Conservation (phyloP, 495 filamentous ascomycete species). For the Aspergillus indologenus region DNA sequence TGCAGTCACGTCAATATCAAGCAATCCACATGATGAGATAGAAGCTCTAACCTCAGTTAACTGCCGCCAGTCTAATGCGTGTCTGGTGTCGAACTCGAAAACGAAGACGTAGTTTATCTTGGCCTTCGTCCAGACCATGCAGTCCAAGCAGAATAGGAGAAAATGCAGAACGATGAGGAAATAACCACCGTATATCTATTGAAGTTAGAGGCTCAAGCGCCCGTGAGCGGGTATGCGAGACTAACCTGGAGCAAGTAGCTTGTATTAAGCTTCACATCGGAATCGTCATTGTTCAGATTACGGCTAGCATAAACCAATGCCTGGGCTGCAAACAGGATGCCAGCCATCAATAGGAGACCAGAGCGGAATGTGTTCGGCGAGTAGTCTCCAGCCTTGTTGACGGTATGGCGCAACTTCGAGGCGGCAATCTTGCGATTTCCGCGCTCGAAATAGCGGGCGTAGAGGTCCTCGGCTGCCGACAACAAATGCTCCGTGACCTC, state of each 20-base stretch:
- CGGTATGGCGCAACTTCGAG: constrained; percentile 73
- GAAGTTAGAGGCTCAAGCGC: constrained; percentile 22
- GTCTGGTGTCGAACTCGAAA: constrained; percentile 88
- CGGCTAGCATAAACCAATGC: constrained; percentile 65
- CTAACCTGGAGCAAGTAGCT: constrained; percentile 72
- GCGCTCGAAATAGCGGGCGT: constrained; percentile 86
- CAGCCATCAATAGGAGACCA: constrained; percentile 74
- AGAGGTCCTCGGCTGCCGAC: constrained; percentile 78
- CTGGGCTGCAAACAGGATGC: constrained; percentile 69
- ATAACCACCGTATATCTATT: constrained; percentile 80
- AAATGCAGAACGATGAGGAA: constrained; percentile 74
- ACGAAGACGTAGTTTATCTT: constrained; percentile 96
- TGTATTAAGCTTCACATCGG: constrained; percentile 48
- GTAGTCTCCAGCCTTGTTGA: constrained; percentile 62
- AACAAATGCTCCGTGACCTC: constrained; percentile 76
- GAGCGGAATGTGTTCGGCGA: constrained; percentile 72
- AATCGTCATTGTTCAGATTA: constrained; percentile 49
- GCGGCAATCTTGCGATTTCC: constrained; percentile 88
- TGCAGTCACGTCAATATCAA: constrained; percentile 25
- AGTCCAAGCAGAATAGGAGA: constrained; percentile 72
- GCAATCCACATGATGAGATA: not conserved
- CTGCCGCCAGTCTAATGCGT: constrained; percentile 85
- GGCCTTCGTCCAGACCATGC: constrained; percentile 71
- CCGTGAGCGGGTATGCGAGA: not conserved
- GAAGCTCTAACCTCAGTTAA: constrained; percentile 60